Evolutionary conservation across 1,139 yeast species (phyloP), one percentile per base, ranked within the genome.

Genomic region (Tardiomyces depauwii): DNA sequence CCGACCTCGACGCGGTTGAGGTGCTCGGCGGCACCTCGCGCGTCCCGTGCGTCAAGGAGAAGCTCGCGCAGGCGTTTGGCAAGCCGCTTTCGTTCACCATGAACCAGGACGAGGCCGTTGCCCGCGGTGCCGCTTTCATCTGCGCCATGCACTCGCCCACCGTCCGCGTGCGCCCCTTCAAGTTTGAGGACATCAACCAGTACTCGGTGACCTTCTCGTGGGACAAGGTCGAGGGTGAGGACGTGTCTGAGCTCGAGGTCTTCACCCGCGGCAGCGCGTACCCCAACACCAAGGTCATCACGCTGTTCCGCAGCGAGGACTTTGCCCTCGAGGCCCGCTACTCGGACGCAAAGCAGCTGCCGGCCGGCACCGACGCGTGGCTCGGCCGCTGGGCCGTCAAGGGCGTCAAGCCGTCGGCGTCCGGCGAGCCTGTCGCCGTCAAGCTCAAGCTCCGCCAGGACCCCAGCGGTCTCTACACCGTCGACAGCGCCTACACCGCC

Each of bases 141-240:
- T 91, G 98, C 71, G 99, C 98, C 59, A 86, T 89, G 72, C 97
- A 89, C 77, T 91, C 98, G 28, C 98, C 98, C 70, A 89, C 96
- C 56, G 81, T 91, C 62, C 85, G 98, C 74, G 98, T 93, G 48
- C 84, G 97, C 72, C 96, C 96, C 59, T 91, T 91, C 82, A 91
- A 89, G 73, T 91, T 89, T 64, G 96, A 91, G 74, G 99, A 91
- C 68, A 73, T 82, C 66, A 89, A 89, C 79, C 84, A 81, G 60
- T 78, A 79, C 78, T 80, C 96, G 42, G 96, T 93, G 56, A 84
- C 96, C 45, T 93, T 87, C 79, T 78, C 72, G 70, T 93, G 98
- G 98, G 94, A 83, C 64, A 78, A 89, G 67, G 88, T 86, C 66
- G 89, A 79, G 52, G 97, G 86, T 68, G 82, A 76, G 59, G 95